Conservation (phyloP, 176 grass and related monocot genomes). For the Aegilops bicornis region DNA sequence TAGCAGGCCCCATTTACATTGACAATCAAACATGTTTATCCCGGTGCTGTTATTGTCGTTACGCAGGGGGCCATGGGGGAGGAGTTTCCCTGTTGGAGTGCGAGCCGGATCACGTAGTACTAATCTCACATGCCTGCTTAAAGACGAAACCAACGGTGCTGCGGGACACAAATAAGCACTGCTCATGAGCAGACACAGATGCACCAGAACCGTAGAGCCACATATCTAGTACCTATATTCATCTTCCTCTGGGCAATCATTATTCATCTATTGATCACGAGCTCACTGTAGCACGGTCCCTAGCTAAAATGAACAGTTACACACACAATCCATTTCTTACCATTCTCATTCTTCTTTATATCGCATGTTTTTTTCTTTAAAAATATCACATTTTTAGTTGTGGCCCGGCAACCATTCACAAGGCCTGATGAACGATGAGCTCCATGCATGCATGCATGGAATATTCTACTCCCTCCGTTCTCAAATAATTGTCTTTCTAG, state of each 20-base stretch:
- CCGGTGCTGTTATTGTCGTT: slow-evolving; percentile 3
- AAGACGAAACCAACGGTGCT: background rate
- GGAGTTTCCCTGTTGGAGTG: background rate
- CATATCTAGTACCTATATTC: background rate
- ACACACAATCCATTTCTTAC: background rate
- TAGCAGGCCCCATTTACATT: background rate
- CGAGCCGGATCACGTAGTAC: background rate
- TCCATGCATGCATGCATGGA: background rate
- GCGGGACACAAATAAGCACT: background rate
- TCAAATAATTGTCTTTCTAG: no score
- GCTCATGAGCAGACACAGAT: background rate
- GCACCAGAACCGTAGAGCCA: background rate
- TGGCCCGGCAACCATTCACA: background rate
- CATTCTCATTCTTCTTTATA: background rate
- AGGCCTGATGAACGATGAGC: background rate
- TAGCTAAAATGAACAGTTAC: background rate
- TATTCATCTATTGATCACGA: background rate
- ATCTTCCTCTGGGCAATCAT: background rate
- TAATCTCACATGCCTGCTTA: background rate
- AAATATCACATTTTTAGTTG: background rate
- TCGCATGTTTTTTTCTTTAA: no score
- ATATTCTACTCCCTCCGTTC: no score
- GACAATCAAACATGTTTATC: background rate
- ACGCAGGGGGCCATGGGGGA: background rate
- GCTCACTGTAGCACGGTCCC: no score